Evolutionary conservation across 2,329 filamentous ascomycete species (phyloP).

Genomic region (Apiospora koreana): DNA sequence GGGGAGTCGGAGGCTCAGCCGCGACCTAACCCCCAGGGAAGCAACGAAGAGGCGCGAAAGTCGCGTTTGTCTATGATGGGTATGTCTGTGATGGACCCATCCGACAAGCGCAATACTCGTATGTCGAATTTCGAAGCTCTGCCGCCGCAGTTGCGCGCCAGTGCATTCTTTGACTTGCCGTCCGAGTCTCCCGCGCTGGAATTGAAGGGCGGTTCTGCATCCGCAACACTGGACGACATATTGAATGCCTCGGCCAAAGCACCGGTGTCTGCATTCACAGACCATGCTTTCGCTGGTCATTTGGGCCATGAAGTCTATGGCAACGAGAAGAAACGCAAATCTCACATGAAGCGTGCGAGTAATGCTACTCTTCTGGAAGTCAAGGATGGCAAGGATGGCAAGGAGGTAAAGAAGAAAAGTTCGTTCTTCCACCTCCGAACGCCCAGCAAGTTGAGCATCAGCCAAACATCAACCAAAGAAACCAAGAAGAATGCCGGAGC

Average conservation of each 20-base stretch:
- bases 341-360: slow-evolving; percentile 31
- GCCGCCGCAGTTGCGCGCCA: slow-evolving; percentile 86
- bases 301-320: slow-evolving; percentile 77
- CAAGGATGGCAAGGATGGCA: background rate
- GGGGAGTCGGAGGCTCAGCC: background rate
- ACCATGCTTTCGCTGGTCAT: slow-evolving; percentile 80
- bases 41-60: slow-evolving; percentile 28
- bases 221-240: slow-evolving; percentile 86
- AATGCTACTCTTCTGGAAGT: slow-evolving; percentile 23
- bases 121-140: slow-evolving; percentile 52
- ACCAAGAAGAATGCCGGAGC: slow-evolving; percentile 21
- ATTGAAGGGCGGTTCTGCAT: slow-evolving; percentile 77
- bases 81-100: slow-evolving; percentile 17
- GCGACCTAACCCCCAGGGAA: background rate
- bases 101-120: slow-evolving; percentile 41
- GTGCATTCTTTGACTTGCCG: slow-evolving; percentile 81
- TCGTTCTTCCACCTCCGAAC: slow-evolving; percentile 52
- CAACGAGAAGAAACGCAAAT: slow-evolving; percentile 52
- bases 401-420: slow-evolving; percentile 44
- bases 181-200: slow-evolving; percentile 52
- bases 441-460: slow-evolving; percentile 34
- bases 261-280: slow-evolving; percentile 88
- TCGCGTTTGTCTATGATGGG: slow-evolving; percentile 36
- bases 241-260: slow-evolving; percentile 86
- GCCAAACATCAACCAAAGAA: slow-evolving; percentile 24